phyloP scores from a whole-genome alignment of 495 filamentous ascomycete species.

The Penicillium soppii region DNA sequence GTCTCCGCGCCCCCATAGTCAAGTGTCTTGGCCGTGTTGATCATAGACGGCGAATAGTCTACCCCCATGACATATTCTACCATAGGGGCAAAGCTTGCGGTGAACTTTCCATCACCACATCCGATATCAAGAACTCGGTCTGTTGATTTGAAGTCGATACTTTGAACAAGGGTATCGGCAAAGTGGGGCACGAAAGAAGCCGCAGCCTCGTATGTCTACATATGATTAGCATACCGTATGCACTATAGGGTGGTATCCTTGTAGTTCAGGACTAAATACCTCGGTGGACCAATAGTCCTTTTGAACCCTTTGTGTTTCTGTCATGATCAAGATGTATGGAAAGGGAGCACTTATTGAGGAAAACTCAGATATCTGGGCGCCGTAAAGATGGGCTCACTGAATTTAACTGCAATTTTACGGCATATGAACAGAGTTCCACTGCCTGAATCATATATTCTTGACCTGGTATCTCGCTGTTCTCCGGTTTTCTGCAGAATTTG shows the following conservation, averaged over 20 bases:
- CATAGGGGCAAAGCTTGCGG: constrained; percentile 49
- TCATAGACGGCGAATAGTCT: constrained; percentile 66
- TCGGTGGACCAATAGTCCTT: constrained; percentile 60
- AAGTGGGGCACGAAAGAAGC: constrained; percentile 71
- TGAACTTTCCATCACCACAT: constrained; percentile 72
- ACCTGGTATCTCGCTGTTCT: too few species aligned
- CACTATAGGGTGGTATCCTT: background rate
- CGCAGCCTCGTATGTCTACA: constrained; percentile 58
- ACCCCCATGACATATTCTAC: constrained; percentile 57
- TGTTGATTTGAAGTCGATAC: constrained; percentile 55
- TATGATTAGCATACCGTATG: constrained; percentile 5
- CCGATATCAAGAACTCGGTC: constrained; percentile 73
- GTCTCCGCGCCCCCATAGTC: constrained; percentile 27
- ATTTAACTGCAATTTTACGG: too few species aligned
- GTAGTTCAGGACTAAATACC: constrained; percentile 27
- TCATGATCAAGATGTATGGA: too few species aligned
- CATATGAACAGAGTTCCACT: too few species aligned
- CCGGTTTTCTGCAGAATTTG: too few species aligned
- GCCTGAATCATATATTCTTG: too few species aligned
- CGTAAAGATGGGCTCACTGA: too few species aligned
- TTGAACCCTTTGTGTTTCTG: too few species aligned
- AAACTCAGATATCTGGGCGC: too few species aligned
- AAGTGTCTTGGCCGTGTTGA: constrained; percentile 46
- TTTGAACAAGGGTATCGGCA: constrained; percentile 58
- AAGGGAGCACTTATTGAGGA: too few species aligned